Base-by-base conservation (phyloP, 805 yeast genomes). In the Ogataea trehaloabstinens region DNA sequence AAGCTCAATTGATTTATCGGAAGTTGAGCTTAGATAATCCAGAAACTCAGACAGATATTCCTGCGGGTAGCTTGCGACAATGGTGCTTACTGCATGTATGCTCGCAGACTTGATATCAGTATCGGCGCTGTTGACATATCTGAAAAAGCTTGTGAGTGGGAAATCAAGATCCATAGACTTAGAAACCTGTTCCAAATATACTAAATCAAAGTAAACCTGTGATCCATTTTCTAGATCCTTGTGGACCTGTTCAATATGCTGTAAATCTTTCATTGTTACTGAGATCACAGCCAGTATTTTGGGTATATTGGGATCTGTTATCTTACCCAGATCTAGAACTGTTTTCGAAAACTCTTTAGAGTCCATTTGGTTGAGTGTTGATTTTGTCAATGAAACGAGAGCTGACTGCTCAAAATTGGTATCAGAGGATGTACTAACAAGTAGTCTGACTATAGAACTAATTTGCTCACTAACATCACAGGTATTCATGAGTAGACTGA, bases 161-260 rank as follows among this genome's bases (percentile, higher is more conserved):
- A 66, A 48, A 4, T 58, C 51, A 25, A 71, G 48, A 24, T 56
- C 58, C 39, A 53, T 47, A 5, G 57, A 41, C 39, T 64, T 62
- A n/a, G 76, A 72, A 21, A 75, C 62, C 41, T 70, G 68, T 4
- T 82, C 85, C 36, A 80, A 53, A 28, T 73, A 72, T 25, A 68
- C 70, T 29, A 60, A 41, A 4, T 60, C 53, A 21, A 49, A 55
- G 15, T 55, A 37, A 66, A 41, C 54, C n/a, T 58, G 49, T 4
- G 41, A 38, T 1, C 49, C 53, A 2, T 33, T 22, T 7, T 34
- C 37, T n/a, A 58, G 45, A 35, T 59, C 46, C 6, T 41, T 31
- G 10, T 54, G 21, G 6, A 47, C 42, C 12, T 40, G 37, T 3
- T 42, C 51, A 19, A 60, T 51, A 2, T 56, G 50, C 30, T 60